Percentiles rank a stretch among this genome's conserved stretches.
Conservation (phyloP, 345 rosid genomes). For the Sisymbrium altissimum region DNA sequence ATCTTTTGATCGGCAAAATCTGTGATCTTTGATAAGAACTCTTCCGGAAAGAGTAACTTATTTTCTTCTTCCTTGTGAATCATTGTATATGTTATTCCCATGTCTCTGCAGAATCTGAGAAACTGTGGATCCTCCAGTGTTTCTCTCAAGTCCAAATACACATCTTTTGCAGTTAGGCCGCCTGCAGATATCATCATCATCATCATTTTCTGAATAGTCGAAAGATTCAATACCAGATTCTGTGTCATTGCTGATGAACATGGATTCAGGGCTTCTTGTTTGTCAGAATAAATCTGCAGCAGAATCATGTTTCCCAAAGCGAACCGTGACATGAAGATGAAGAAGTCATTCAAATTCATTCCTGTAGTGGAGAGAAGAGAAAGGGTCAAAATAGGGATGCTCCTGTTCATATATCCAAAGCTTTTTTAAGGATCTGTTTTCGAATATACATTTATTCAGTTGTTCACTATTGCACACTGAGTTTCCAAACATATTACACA, state of each 20-base stretch:
- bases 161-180: slow-evolving; percentile 32
- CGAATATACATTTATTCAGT: not conserved
- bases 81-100: slow-evolving; percentile 46
- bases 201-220: slow-evolving; percentile 41
- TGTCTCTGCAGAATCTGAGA: slow-evolving; percentile 40
- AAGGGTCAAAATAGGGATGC: not conserved
- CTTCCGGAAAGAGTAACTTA: slow-evolving; percentile 21
- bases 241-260: slow-evolving; percentile 36
- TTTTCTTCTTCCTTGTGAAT: slow-evolving; percentile 40
- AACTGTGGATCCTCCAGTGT: slow-evolving; percentile 49
- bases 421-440: not conserved
- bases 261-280: slow-evolving; percentile 15
- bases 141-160: slow-evolving; percentile 43
- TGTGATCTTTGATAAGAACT: slow-evolving; percentile 29
- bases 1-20: slow-evolving; percentile 28
- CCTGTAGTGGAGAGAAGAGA: slow-evolving; percentile 43
- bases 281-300: slow-evolving; percentile 23
- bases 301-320: slow-evolving; percentile 53
- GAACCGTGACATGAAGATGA: slow-evolving; percentile 55
- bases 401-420: not conserved
- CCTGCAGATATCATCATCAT: slow-evolving; percentile 46
- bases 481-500: not conserved
- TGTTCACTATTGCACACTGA: not conserved
- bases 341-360: slow-evolving; percentile 80
- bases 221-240: slow-evolving; percentile 52